Base-by-base conservation (phyloP, 257 asterid species). In the Plantago major region DNA sequence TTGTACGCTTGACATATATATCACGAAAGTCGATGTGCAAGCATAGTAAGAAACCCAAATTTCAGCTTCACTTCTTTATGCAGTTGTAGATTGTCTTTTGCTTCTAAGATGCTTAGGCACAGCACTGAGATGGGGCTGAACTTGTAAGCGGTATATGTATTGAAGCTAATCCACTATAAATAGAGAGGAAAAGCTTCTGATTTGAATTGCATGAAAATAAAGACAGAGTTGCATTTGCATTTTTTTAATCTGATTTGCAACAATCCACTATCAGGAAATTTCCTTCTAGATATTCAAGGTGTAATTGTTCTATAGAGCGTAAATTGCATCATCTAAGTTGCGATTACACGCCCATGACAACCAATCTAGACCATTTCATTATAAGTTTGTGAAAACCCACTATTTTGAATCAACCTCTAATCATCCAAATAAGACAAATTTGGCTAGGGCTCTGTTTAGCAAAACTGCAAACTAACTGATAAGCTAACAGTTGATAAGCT, bases 41-140 rank as follows among this genome's bases (percentile, higher is more conserved):
- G 70, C 43, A 72, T 55, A 50, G 46, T 69, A 52, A 37, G 6
- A 62, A 49, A 65, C 42, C 26, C 65, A 17, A 57, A 43, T 64
- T 19, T 11, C 61, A 55, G 51, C 53, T 58, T 61, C 30, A 54
- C 62, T 62, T 17, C 55, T 15, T 15, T 37, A 42, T 48, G 65
- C 44, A 53, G 46, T 19, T n/a, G 65, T 42, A 10, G 42, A 62
- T 53, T 57, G 59, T 66, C 63, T 59, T 60, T 50, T 46, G 42
- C 48, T 22, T 30, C 67, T 42, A 15, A 48, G 44, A 61, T 53
- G 19, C 10, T 58, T 50, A 43, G 47, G 48, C 30, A 10, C 7
- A 44, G 22, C 54, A 46, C 14, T 30, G 46, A 61, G 60, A 9
- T 50, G 59, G 56, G 5, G 46, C 11, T 55, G 43, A 7, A 30